Evolutionary conservation across 306 rosid genomes (phyloP), one percentile per base, ranked within the genome.

Genomic region (Citrullus amarus): DNA sequence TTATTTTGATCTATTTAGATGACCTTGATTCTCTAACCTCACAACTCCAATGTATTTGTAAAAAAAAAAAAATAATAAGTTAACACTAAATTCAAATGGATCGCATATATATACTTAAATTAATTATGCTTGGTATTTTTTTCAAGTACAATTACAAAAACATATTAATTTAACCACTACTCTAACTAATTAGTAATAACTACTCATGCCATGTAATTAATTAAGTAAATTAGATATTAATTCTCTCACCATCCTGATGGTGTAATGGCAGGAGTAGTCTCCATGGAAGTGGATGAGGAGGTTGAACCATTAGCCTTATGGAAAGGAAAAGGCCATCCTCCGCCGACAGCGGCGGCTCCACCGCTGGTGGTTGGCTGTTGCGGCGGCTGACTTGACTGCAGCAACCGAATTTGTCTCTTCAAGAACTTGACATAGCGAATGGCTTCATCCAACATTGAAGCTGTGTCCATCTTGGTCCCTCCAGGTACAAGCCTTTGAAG

Each of bases 361-460:
- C 58, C 46, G 18, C 58, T 9, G 28, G 90, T 79, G 34, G 20
- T 41, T 73, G 38, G 82, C 7, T 68, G 71, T 20, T 79, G 36
- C 72, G 48, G 82, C 72, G 39, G 82, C 17, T 83, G 87, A 69
- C 79, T 66, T 20, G 90, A 82, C 84, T 88, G 94, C 36, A 92
- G 90, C 60, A 92, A 68, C 76, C 88, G 92, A 78, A 95, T 89
- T 85, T 95, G 98, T 36, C 87, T 83, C 86, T 91, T 95, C 79
- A 95, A 84, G 90, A 95, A 95, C 87, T 95, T 95, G 57, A 92
- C 95, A 76, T 95, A 95, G 59, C 91, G 87, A 77, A 92, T 88
- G 75, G 98, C 98, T 87, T 95, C 98, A 53, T 95, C 97, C 0
- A 95, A 80, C 98, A 95, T 95, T 50, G 98, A 89, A 62, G 98